phyloP scores from a whole-genome alignment of 805 yeast species.

The Sungouiozyma ichnusensis region DNA sequence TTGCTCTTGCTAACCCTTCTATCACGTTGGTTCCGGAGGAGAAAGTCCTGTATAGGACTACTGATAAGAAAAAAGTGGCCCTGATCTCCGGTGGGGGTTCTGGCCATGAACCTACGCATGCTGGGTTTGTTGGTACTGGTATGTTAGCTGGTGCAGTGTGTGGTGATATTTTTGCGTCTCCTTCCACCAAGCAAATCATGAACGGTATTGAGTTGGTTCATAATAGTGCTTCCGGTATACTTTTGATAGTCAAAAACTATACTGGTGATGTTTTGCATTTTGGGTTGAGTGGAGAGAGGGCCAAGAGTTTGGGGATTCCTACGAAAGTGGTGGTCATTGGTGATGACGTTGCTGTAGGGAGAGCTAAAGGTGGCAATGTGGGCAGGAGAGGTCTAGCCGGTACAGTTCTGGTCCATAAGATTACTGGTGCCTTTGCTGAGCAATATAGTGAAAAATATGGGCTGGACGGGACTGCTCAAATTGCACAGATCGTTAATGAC shows the following conservation, averaged over 20 bases:
- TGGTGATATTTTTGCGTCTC: constrained; percentile 90
- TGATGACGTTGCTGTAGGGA: constrained; percentile 93
- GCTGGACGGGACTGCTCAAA: constrained; percentile 42
- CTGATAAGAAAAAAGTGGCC: constrained; percentile 44
- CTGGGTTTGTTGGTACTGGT: constrained; percentile 82
- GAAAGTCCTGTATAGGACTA: constrained; percentile 30
- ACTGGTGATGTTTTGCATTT: constrained; percentile 92
- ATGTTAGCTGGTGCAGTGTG: constrained; percentile 78
- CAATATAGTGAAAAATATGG: constrained; percentile 31
- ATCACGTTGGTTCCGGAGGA: constrained; percentile 30
- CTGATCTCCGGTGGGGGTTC: constrained; percentile 88
- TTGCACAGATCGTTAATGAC: constrained; percentile 52
- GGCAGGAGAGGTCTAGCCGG: constrained; percentile 95
- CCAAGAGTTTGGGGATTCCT: constrained; percentile 62
- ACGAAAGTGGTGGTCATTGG: constrained; percentile 70
- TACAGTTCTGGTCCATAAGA: constrained; percentile 75
- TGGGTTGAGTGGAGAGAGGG: constrained; percentile 84
- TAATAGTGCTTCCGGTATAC: constrained; percentile 40
- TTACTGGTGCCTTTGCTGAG: constrained; percentile 64
- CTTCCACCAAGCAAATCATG: constrained; percentile 82
- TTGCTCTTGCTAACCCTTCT: constrained; percentile 31
- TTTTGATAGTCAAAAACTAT: constrained; percentile 79
- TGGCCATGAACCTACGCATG: constrained; percentile 93
- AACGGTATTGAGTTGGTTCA: constrained; percentile 41
- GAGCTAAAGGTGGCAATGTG: constrained; percentile 77